Conservation (phyloP, 23 red algal species). For the Agarophyton chilense region DNA sequence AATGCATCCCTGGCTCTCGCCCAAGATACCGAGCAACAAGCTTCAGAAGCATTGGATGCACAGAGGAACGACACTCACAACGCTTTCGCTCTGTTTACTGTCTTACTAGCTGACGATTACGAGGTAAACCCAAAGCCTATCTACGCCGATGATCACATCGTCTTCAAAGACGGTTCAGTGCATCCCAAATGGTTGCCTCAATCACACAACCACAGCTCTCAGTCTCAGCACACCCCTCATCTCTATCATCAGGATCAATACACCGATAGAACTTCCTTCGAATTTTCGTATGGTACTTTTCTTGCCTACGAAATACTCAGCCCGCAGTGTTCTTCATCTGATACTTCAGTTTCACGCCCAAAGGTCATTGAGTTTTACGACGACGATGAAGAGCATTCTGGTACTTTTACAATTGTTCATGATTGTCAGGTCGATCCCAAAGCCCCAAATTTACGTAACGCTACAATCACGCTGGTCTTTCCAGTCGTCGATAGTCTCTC, state of each 20-base stretch:
- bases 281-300: conserved; percentile 39
- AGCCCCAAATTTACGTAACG: background rate
- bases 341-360: conserved; percentile 1
- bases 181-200: conserved; percentile 6
- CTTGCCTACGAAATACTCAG: conserved; percentile 26
- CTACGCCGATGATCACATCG: conserved; percentile 2
- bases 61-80: conserved; percentile 42
- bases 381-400: conserved; percentile 44
- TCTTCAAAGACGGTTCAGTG: conserved; percentile 43
- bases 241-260: conserved; percentile 56
- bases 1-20: background rate
- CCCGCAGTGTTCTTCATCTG: conserved; percentile 25
- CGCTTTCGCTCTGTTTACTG: conserved; percentile 6
- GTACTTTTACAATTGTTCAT: conserved; percentile 70
- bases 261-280: conserved; percentile 52
- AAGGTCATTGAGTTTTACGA: conserved; percentile 54
- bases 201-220: background rate
- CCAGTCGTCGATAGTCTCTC: conserved; percentile 33
- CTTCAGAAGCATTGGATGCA: background rate
- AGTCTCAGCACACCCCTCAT: background rate
- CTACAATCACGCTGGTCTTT: conserved; percentile 51
- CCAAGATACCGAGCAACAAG: background rate
- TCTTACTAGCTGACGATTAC: conserved; percentile 15
- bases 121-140: background rate
- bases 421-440: conserved; percentile 31